These are phyloP conservation scores for Uronychia binucleata DNA, from an alignment of 73 alveolate species.

Conservation along the genomic window DNA sequence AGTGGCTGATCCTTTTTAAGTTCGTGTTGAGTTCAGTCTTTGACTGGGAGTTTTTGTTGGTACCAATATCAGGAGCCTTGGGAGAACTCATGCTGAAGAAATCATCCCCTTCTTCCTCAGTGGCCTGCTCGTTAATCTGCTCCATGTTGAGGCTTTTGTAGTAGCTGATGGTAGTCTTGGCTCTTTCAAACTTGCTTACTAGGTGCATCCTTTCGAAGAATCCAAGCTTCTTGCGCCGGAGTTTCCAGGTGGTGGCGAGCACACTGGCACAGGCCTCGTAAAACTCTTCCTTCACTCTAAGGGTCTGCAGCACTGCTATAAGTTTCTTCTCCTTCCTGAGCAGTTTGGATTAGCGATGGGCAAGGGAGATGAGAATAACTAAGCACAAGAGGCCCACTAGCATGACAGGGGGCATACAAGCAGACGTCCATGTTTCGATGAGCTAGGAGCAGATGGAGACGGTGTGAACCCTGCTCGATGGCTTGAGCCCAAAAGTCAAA, in stretches of 20 bases:
- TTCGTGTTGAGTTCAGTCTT: too few relatives aligned
- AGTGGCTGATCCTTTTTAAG: too few relatives aligned
- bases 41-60: too few relatives aligned
- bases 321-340: not conserved
- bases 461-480: not conserved
- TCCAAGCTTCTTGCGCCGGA: not conserved
- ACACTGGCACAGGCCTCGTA: not conserved
- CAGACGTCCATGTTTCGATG: not conserved
- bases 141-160: too few relatives aligned
- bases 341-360: not conserved
- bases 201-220: not conserved
- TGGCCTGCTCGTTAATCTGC: too few relatives aligned
- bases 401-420: not conserved
- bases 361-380: too few relatives aligned
- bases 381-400: not conserved
- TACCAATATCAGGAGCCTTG: too few relatives aligned
- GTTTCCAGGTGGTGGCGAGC: not conserved
- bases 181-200: not conserved
- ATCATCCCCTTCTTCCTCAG: too few relatives aligned
- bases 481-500: not conserved
- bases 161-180: not conserved
- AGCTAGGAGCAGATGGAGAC: not conserved
- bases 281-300: not conserved
- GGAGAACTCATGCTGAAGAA: too few relatives aligned
- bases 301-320: not conserved